phyloP scores from a whole-genome alignment of 306 rosid species.

The Styphnolobium japonicum region DNA sequence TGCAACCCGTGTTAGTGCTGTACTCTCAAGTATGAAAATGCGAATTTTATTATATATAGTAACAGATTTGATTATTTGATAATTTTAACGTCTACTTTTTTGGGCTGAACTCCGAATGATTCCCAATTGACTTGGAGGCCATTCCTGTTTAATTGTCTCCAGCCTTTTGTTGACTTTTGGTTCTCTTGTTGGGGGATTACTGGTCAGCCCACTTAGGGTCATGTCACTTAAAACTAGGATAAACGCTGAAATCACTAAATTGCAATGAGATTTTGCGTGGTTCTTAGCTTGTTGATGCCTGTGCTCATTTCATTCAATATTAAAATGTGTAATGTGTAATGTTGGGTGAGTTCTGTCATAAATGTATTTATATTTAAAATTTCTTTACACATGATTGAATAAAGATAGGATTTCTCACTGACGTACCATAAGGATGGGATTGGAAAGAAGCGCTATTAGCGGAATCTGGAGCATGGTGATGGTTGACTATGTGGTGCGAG shows the following conservation, averaged over 20 bases:
- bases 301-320: too few species aligned
- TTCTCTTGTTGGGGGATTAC: constrained; percentile 18
- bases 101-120: constrained; percentile 17
- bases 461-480: constrained; percentile 5
- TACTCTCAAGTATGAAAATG: constrained; percentile 22
- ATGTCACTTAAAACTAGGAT: constrained; percentile 16
- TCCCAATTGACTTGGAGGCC: constrained; percentile 21
- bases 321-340: too few species aligned
- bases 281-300: too few species aligned
- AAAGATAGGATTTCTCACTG: too few species aligned
- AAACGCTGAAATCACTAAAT: background rate
- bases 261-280: background rate
- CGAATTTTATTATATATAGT: background rate
- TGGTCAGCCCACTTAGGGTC: constrained; percentile 18
- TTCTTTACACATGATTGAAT: too few species aligned
- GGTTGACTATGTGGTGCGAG: constrained; percentile 18
- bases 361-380: too few species aligned
- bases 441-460: constrained; percentile 5
- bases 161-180: constrained; percentile 33
- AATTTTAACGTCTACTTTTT: constrained; percentile 19
- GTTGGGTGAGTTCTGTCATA: too few species aligned
- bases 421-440: constrained; percentile 13
- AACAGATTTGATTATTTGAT: constrained; percentile 3
- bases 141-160: constrained; percentile 24
- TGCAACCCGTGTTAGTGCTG: constrained; percentile 25